Base-by-base conservation (phyloP, 2,329 filamentous ascomycete genomes). In the Aureobasidium lini region DNA sequence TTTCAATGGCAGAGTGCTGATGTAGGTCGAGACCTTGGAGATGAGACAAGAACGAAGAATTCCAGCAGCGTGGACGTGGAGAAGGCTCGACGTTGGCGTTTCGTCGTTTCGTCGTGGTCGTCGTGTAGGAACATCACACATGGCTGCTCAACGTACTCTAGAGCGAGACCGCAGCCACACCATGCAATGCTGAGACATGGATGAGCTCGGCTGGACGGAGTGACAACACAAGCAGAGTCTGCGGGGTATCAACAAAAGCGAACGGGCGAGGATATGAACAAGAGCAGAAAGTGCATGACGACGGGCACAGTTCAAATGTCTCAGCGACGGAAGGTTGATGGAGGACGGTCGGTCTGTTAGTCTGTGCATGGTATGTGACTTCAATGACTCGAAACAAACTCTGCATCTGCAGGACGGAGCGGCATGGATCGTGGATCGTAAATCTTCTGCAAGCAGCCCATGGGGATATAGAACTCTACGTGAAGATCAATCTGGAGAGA, bases 1-100 rank as follows among this genome's bases (percentile, higher is more conserved):
- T 29, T 18, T 37, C 40, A 11, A 34, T 7, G 32, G 16, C 29
- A 40, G 4, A 2, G n/a, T n/a, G 34, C 10, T 54, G 13, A n/a
- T 16, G 4, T 8, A 15, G 40, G 52, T 34, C 52, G 40, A 36
- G 52, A 56, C 52, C 31, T 6, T 56, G 39, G 29, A n/a, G 28
- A 43, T 54, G 50, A 54, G 50, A 54, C 50, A 54, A 7, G n/a
- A 32, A 43, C 37, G n/a, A 42, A 36, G 36, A 44, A 57, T 34
- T 15, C 6, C 40, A 43, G 29, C 40, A 46, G 13, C 11, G 31
- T 10, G 40, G 44, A 48, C 34, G 31, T 47, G 54, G 43, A 39
- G 50, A 48, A 48, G 43, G 34, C 43, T 43, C 54, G 39, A 57
- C 54, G 54, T 57, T 57, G 43, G 47, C 18, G 34, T 48, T 57